Conservation (phyloP, 1,284 basidiomycete genomes). For the Cryptococcus sp. region DNA sequence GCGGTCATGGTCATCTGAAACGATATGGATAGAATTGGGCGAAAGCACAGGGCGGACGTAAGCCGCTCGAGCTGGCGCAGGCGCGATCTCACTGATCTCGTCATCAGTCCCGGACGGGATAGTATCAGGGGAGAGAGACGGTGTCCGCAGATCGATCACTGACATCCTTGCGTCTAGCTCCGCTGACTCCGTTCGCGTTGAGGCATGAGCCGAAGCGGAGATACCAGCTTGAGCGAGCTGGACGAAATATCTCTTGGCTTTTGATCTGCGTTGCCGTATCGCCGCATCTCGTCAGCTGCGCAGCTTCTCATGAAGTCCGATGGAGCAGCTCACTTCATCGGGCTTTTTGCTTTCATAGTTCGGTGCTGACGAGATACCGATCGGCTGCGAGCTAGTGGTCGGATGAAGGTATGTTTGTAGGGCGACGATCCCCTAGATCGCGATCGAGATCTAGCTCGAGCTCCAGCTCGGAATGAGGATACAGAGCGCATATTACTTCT, state of each 20-base stretch:
- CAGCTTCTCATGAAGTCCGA: neutral
- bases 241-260: neutral
- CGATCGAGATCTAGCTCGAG: neutral
- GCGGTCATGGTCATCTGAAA: no score
- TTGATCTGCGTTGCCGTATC: neutral
- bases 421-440: neutral
- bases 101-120: no score
- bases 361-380: no score
- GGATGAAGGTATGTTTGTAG: no score
- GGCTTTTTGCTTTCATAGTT: no score
- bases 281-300: slow-evolving; percentile 1
- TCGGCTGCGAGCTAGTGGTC: neutral
- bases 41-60: no score
- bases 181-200: no score
- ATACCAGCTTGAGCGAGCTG: neutral
- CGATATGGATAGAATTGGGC: no score
- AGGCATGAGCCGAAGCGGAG: neutral
- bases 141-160: neutral
- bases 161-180: no score
- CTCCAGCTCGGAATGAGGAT: neutral
- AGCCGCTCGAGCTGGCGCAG: no score
- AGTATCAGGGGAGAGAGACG: neutral
- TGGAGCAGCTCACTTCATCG: neutral
- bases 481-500: no score
- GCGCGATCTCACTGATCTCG: no score